Percentiles rank a stretch among this genome's conserved stretches.
phyloP scores from a whole-genome alignment of 768 basidiomycete genomes.

The Crassisporium funariophilum region DNA sequence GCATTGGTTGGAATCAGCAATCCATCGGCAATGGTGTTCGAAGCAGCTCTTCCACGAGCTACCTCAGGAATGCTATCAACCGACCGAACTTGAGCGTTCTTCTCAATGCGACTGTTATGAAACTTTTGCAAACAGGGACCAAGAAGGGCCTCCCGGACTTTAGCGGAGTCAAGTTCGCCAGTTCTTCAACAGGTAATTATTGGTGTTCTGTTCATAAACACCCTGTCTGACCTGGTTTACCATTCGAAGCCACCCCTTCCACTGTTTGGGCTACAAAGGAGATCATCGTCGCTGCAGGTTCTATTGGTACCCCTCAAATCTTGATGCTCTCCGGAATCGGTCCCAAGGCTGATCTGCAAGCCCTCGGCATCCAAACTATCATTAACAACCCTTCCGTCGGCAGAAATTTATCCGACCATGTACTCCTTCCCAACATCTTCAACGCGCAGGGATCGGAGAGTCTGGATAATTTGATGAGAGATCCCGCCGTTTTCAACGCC shows the following conservation, averaged over 20 bases:
- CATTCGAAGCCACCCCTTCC: conserved; percentile 8
- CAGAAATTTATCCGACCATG: conserved; percentile 24
- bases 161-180: conserved; percentile 18
- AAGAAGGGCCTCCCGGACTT: conserved; percentile 20
- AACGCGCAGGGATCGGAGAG: conserved; percentile 7
- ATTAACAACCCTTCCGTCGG: conserved; percentile 23
- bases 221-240: conserved; percentile 5
- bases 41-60: conserved; percentile 15
- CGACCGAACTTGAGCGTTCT: conserved; percentile 15
- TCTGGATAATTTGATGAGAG: conserved; percentile 6
- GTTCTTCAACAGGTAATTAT: neutral
- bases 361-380: conserved; percentile 12
- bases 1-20: conserved; percentile 14
- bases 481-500: conserved; percentile 8
- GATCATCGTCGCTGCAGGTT: conserved; percentile 24
- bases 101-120: conserved; percentile 15
- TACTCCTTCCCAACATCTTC: conserved; percentile 18
- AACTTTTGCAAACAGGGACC: conserved; percentile 22
- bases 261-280: conserved; percentile 19
- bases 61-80: conserved; percentile 5
- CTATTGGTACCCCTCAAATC: conserved; percentile 23
- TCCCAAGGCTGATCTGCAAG: conserved; percentile 10
- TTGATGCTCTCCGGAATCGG: conserved; percentile 27
- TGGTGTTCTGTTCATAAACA: neutral
- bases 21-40: conserved; percentile 10